Evolutionary conservation across 169 alveolate genomes (phyloP).

Genomic region (Plasmodium vinckei): DNA sequence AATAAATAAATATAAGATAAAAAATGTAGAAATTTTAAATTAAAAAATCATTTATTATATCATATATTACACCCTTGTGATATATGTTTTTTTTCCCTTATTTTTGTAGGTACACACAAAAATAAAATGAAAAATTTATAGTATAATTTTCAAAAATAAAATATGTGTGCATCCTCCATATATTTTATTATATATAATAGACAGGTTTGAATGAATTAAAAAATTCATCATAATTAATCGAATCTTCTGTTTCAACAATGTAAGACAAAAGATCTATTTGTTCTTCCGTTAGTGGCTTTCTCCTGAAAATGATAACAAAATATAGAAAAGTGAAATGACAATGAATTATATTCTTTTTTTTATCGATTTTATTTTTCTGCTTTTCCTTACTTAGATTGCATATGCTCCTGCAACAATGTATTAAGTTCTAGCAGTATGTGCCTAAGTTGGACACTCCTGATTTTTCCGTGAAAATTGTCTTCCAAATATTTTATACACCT

Average conservation of each 20-base stretch:
- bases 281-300: constrained; percentile 83
- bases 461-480: constrained; percentile 77
- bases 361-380: neutral
- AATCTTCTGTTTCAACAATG: constrained; percentile 80
- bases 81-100: no score
- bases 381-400: constrained; percentile 17
- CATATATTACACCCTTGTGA: no score
- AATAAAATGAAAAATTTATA: neutral
- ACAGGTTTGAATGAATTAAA: constrained; percentile 81
- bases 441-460: constrained; percentile 77
- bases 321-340: neutral
- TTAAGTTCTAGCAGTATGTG: constrained; percentile 76
- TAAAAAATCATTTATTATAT: no score
- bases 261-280: constrained; percentile 80
- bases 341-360: neutral
- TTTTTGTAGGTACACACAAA: neutral
- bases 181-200: constrained; percentile 18
- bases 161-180: neutral
- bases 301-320: constrained; percentile 29
- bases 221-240: constrained; percentile 79
- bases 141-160: neutral
- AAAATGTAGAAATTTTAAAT: no score
- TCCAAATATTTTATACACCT: constrained; percentile 80
- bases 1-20: neutral
- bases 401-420: constrained; percentile 57